Evolutionary conservation across 2,329 filamentous ascomycete genomes (phyloP).

Genomic region (Nothophaeocryptopus gaeumannii): DNA sequence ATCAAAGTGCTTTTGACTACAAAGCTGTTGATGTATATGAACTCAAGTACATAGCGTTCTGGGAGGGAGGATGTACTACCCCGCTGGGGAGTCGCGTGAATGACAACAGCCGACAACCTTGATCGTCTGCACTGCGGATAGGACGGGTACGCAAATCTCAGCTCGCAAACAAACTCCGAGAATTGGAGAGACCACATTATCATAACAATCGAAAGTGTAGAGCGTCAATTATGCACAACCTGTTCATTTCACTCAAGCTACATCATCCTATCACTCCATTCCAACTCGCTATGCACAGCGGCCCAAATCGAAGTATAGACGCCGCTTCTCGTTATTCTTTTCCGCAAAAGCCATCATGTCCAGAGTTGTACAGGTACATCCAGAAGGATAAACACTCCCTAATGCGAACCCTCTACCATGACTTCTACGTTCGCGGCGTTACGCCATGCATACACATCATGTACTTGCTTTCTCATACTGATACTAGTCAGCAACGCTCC

Average conservation of each 20-base stretch:
- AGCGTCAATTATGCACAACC: slow-evolving; percentile 18
- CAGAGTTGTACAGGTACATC: slow-evolving; percentile 16
- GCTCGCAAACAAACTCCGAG: too few species aligned
- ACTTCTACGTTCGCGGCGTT: slow-evolving; percentile 17
- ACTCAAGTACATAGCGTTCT: too few species aligned
- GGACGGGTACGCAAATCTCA: too few species aligned
- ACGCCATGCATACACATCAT: slow-evolving; percentile 17
- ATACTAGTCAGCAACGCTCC: slow-evolving; percentile 1
- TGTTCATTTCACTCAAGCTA: slow-evolving; percentile 8
- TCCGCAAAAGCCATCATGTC: slow-evolving; percentile 8
- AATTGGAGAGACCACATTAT: too few species aligned
- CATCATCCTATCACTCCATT: not conserved
- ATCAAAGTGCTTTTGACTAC: too few species aligned
- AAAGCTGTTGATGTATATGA: too few species aligned
- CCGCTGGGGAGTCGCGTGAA: too few species aligned
- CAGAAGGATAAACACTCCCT: slow-evolving; percentile 13
- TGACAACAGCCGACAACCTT: too few species aligned
- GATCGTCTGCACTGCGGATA: too few species aligned
- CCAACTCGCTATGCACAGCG: slow-evolving; percentile 13
- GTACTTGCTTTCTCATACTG: slow-evolving; percentile 15
- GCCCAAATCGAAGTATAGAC: not conserved
- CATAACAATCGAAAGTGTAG: too few species aligned
- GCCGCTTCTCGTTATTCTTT: slow-evolving; percentile 7
- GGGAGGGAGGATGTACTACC: too few species aligned
- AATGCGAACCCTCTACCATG: slow-evolving; percentile 10